Percentiles rank a stretch among this genome's conserved stretches.
Conservation (phyloP, 192 early-diverging fungal genomes). For the Mycoemilia scoparia region DNA sequence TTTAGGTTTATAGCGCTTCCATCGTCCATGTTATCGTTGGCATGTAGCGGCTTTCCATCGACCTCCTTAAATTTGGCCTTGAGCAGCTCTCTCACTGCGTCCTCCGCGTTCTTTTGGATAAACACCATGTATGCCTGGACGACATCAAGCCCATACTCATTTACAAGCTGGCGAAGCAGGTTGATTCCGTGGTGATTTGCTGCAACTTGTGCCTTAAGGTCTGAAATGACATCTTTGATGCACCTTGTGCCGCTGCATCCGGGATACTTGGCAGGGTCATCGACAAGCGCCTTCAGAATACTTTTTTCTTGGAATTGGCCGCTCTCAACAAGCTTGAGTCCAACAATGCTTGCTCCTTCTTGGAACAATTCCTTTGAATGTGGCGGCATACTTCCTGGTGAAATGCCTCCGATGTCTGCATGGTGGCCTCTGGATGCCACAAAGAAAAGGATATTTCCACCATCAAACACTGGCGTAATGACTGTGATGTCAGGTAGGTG, state of each 20-base stretch:
- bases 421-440: slow-evolving; percentile 87
- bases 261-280: slow-evolving; percentile 66
- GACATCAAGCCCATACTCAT: slow-evolving; percentile 63
- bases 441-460: slow-evolving; percentile 68
- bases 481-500: slow-evolving; percentile 93
- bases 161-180: slow-evolving; percentile 61
- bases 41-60: slow-evolving; percentile 19
- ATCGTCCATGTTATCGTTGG: slow-evolving; percentile 81
- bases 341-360: slow-evolving; percentile 83
- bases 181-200: slow-evolving; percentile 88
- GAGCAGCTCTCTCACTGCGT: slow-evolving; percentile 64
- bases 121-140: slow-evolving; percentile 93
- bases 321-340: slow-evolving; percentile 70
- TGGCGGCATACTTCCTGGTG: slow-evolving; percentile 81
- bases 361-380: slow-evolving; percentile 80
- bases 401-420: slow-evolving; percentile 83
- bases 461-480: slow-evolving; percentile 80
- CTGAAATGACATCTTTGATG: slow-evolving; percentile 78
- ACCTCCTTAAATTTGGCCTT: slow-evolving; percentile 30
- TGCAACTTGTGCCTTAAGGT: slow-evolving; percentile 91
- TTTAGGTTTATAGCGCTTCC: slow-evolving; percentile 60
- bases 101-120: slow-evolving; percentile 78
- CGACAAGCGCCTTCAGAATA: slow-evolving; percentile 50
- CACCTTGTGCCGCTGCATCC: slow-evolving; percentile 80
- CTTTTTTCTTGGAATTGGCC: slow-evolving; percentile 70